Evolutionary conservation across 257 asterid species (phyloP), one percentile per base, ranked within the genome.

Genomic region (Nemophila menziesii): DNA sequence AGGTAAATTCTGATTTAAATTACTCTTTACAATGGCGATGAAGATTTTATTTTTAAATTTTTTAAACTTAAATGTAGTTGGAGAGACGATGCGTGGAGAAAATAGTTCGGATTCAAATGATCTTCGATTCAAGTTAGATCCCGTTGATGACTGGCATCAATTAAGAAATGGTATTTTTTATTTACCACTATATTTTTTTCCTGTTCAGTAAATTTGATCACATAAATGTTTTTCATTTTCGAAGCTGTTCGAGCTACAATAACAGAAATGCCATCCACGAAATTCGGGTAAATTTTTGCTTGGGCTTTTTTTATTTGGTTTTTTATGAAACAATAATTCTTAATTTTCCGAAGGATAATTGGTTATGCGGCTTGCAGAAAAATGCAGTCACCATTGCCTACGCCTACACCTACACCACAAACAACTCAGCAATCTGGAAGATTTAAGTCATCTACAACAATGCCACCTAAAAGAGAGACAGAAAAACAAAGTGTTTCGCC

Each of bases 401-500:
- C 79, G 11, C 85, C 74, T 2, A 64, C 78, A 39, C 93, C 86
- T 23, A 58, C 79, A 8, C 85, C 74, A 3, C 66, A 62, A 61
- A 66, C 64, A 22, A 41, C 71, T 16, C 80, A 64, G 45, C 71
- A 64, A 49, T 64, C 55, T 3, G 84, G 77, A 36, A 77, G 66
- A 22, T 76, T 73, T 54, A 69, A 79, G 0, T 70, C 80, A 64
- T 69, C 86, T 1, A 66, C 66, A 48, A 61, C 66, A 50, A 52
- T 50, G 51, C 54, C n/a, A n/a, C n/a, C 75, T 24, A 66, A 51
- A 17, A 80, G 67, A 56, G 90, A 78, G 52, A 49, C 80, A 84
- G 95, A 73, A 52, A 89, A 59, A 58, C 69, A 92, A 58, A 56
- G 86, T 20, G 80, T 51, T 48, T 84, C 98, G 13, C 95, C 98